Conservation (phyloP, 257 asterid genomes). For the Solanum chilense region DNA sequence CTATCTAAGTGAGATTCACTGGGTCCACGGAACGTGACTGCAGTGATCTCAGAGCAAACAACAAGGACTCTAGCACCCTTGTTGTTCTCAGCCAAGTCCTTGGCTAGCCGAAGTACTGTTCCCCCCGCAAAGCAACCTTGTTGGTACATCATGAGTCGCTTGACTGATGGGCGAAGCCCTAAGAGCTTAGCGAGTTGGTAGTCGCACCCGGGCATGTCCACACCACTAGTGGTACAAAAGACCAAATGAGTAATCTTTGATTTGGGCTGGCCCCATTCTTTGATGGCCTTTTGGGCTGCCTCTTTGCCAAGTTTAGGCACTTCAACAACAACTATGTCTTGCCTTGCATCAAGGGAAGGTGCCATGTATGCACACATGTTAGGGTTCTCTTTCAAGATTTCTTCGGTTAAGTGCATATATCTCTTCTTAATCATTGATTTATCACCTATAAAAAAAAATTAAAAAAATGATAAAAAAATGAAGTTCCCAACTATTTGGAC, state of each 20-base stretch:
- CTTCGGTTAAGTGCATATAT: constrained; percentile 59
- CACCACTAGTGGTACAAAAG: constrained; percentile 79
- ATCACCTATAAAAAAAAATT: constrained; percentile 32
- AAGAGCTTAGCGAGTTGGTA: constrained; percentile 65
- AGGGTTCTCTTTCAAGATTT: constrained; percentile 45
- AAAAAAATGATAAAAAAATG: too few relatives aligned
- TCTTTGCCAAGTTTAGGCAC: constrained; percentile 75
- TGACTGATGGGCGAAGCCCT: constrained; percentile 59
- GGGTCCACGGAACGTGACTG: constrained; percentile 54
- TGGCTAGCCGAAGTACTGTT: constrained; percentile 62
- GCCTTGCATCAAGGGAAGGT: constrained; percentile 62
- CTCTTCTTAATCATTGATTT: constrained; percentile 57
- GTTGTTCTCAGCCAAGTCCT: constrained; percentile 75
- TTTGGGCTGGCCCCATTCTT: constrained; percentile 85
- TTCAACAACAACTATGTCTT: constrained; percentile 66
- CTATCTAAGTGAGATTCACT: constrained; percentile 40
- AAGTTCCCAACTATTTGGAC: background rate
- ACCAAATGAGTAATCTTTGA: constrained; percentile 66
- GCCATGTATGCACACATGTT: constrained; percentile 52
- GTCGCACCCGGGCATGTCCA: constrained; percentile 90
- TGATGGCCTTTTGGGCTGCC: constrained; percentile 73
- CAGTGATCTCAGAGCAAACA: constrained; percentile 60
- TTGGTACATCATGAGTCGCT: constrained; percentile 70
- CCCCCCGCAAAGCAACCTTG: constrained; percentile 79
- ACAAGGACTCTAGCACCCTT: constrained; percentile 51